Evolutionary conservation across 768 basidiomycete genomes (phyloP).

Genomic region (Albatrellus ellisii): DNA sequence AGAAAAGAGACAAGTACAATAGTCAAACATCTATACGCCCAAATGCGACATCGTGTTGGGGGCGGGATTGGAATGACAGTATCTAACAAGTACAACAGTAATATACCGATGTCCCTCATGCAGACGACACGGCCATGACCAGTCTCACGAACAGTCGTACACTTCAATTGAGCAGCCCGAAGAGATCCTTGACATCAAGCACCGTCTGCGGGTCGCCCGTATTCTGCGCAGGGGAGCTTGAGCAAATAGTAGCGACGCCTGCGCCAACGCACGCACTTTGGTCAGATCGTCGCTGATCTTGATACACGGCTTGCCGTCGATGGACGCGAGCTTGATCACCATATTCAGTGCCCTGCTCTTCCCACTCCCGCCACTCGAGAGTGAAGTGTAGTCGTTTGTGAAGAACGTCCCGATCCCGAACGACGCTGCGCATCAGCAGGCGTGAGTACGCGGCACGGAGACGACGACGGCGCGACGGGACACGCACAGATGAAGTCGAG

Average conservation of each 20-base stretch:
- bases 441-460: background rate
- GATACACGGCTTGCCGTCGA: constrained; percentile 65
- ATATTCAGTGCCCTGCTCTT: constrained; percentile 84
- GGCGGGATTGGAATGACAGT: background rate
- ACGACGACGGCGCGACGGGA: background rate
- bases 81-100: no score
- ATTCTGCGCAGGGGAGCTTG: constrained; percentile 21
- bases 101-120: background rate
- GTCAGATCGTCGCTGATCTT: constrained; percentile 89
- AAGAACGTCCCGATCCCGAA: constrained; percentile 93
- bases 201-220: constrained; percentile 40
- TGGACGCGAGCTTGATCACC: constrained; percentile 81
- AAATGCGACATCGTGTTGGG: background rate
- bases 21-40: background rate
- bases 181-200: constrained; percentile 36
- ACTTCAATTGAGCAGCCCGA: constrained; percentile 20
- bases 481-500: constrained; percentile 53
- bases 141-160: background rate
- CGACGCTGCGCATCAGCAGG: constrained; percentile 34
- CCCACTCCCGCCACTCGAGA: constrained; percentile 30
- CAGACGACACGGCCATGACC: background rate
- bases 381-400: constrained; percentile 71
- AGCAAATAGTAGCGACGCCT: background rate
- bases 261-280: constrained; percentile 36
- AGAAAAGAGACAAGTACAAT: background rate